Percentiles rank a stretch among this genome's conserved stretches.
These are phyloP conservation scores for Phytophthora litchii DNA, from an alignment of 352 stramenopile genomes.

Conservation along the genomic window DNA sequence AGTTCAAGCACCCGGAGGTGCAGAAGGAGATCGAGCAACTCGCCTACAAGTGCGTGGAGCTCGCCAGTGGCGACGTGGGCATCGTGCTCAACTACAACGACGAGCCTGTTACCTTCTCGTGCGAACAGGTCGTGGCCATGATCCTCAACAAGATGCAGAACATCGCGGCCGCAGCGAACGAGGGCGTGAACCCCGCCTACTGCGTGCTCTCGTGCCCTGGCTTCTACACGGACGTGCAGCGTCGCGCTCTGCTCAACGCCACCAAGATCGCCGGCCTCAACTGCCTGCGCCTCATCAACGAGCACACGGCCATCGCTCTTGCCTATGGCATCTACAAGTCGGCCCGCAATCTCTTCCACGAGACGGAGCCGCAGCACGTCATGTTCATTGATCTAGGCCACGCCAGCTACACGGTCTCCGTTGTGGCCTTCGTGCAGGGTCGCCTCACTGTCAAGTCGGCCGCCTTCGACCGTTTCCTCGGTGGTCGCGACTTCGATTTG, in stretches of 20 bases:
- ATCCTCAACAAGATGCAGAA: conserved; percentile 97
- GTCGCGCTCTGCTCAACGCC: conserved; percentile 94
- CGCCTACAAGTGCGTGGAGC: conserved; percentile 92
- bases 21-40: conserved; percentile 94
- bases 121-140: conserved; percentile 97
- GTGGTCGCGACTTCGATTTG: conserved; percentile 97
- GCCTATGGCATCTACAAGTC: conserved; percentile 97
- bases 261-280: conserved; percentile 95
- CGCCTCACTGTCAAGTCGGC: conserved; percentile 95
- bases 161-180: conserved; percentile 94
- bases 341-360: conserved; percentile 94
- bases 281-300: conserved; percentile 97
- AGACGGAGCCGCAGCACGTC: conserved; percentile 94
- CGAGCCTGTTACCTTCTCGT: conserved; percentile 89
- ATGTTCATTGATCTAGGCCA: conserved; percentile 99
- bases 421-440: conserved; percentile 95
- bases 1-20: conserved; percentile 96
- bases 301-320: conserved; percentile 96
- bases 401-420: conserved; percentile 91
- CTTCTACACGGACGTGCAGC: conserved; percentile 98
- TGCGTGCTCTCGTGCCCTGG: conserved; percentile 96
- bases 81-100: conserved; percentile 95
- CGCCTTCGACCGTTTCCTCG: conserved; percentile 95
- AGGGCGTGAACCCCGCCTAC: conserved; percentile 88
- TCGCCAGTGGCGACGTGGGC: conserved; percentile 88